A percentile compares a stretch with the other conserved stretches of the same genome.
Conservation (phyloP, 2,329 filamentous ascomycete species). For the Aspergillus novoparasiticus region DNA sequence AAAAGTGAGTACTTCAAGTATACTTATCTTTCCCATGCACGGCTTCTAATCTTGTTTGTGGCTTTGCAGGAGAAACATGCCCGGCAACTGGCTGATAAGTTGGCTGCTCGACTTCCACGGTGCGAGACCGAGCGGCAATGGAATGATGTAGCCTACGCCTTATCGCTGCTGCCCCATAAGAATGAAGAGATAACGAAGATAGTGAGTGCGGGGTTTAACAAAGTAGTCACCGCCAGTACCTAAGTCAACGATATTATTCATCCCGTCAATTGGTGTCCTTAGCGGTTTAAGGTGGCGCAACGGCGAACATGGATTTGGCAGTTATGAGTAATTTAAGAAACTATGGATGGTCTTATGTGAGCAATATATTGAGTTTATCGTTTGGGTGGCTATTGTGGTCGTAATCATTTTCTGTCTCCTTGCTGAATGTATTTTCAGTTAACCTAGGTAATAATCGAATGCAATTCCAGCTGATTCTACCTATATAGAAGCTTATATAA, state of each 20-base stretch:
- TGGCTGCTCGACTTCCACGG: slow-evolving; percentile 79
- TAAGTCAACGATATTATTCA: slow-evolving; percentile 32
- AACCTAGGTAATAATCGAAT: too few species aligned
- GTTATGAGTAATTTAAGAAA: neutral
- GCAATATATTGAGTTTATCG: neutral
- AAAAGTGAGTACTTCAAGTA: slow-evolving; percentile 65
- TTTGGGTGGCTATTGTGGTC: neutral
- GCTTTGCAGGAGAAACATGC: slow-evolving; percentile 86
- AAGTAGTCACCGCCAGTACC: slow-evolving; percentile 65
- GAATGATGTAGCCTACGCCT: slow-evolving; percentile 93
- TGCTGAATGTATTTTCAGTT: neutral
- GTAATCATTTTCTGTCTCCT: neutral
- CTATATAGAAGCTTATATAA: neutral
- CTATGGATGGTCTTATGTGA: neutral
- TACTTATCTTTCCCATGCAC: neutral
- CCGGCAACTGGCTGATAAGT: slow-evolving; percentile 87
- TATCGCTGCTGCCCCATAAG: slow-evolving; percentile 81
- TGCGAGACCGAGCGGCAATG: slow-evolving; percentile 94
- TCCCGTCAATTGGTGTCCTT: slow-evolving; percentile 18
- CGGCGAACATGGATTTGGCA: neutral
- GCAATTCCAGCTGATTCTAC: neutral
- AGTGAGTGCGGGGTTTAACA: slow-evolving; percentile 55
- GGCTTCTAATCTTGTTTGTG: neutral
- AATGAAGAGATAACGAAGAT: slow-evolving; percentile 51
- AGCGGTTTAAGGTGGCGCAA: neutral